Evolutionary conservation across 352 stramenopile genomes (phyloP), one percentile per base, ranked within the genome.

Genomic region (Globisporangium iwayamae): DNA sequence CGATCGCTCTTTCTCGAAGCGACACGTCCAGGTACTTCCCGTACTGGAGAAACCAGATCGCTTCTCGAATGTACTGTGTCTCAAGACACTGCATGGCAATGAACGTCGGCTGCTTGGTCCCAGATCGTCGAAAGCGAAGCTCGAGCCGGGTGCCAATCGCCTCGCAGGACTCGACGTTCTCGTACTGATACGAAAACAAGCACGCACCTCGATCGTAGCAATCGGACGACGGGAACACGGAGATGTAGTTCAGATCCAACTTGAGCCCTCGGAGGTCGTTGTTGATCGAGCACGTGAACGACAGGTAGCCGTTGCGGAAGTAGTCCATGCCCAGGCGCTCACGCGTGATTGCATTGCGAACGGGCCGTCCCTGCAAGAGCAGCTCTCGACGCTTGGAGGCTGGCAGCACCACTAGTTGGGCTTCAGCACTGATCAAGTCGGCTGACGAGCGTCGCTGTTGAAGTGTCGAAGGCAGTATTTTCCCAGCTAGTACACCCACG

Each of bases 151-250:
- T 75, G 7, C 68, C 68, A 5, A 59, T 47, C 1, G 78, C 72
- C 45, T 87, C 72, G 43, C 81, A 93, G 1, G 65, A 68, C 18
- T 87, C 79, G 3, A 91, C 62, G 51, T 78, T 68, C 11, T 85
- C 76, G 58, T 89, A 90, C 11, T 53, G 54, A 46, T 91, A 91
- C 38, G 73, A 85, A 64, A 91, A 89, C 53, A 90, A 68, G 52
- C 75, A 91, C 11, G 84, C 84, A 20, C 72, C 87, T n/a, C 76
- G 75, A 30, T 89, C 80, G 45, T 75, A 68, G 36, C 70, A 83
- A 38, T 91, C 77, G 0, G 78, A 71, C 0, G 79, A 81, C 4
- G 81, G 81, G 34, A 84, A 89, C 20, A 89, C 74, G 4, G 67
- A 79, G n/a, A 90, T 63, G 55, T 79, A 75, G 13, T 69, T 67